phyloP scores from a whole-genome alignment of 495 filamentous ascomycete species.

The Cudoniella acicularis region DNA sequence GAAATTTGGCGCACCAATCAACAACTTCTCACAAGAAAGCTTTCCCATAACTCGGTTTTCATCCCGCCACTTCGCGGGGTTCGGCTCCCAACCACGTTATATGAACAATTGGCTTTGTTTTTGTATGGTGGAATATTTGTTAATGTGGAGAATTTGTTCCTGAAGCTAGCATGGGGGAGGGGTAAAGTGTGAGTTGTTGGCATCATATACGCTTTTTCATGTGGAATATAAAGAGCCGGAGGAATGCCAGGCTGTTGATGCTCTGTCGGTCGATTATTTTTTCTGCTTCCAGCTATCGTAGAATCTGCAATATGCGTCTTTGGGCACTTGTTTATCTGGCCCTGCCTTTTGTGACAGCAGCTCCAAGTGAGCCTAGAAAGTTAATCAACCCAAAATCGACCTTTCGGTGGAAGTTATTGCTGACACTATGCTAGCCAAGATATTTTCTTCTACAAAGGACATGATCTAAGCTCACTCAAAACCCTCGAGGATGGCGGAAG shows the following conservation, averaged over 20 bases:
- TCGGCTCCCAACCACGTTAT: background rate
- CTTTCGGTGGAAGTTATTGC: too few species aligned
- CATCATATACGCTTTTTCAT: too few species aligned
- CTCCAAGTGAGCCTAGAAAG: background rate
- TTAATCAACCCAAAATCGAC: too few species aligned
- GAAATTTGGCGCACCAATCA: background rate
- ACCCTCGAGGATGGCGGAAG: conserved; percentile 32
- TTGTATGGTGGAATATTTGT: conserved; percentile 10
- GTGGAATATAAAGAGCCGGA: background rate
- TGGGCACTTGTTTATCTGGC: background rate
- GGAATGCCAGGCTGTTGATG: background rate
- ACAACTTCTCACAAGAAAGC: background rate
- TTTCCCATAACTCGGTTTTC: background rate
- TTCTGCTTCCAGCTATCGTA: background rate
- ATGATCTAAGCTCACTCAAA: conserved; percentile 35
- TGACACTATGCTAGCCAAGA: background rate
- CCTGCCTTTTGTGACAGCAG: background rate
- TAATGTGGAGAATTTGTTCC: background rate
- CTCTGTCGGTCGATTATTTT: background rate
- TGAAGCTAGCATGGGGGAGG: background rate
- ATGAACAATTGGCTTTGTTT: background rate
- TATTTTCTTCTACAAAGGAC: conserved; percentile 36
- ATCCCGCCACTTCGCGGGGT: background rate
- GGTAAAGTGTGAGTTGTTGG: too few species aligned
- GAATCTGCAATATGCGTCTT: background rate